Percentiles rank a stretch among this genome's conserved stretches.
phyloP scores from a whole-genome alignment of 139 green algal genomes.

The Closterium sp. region DNA sequence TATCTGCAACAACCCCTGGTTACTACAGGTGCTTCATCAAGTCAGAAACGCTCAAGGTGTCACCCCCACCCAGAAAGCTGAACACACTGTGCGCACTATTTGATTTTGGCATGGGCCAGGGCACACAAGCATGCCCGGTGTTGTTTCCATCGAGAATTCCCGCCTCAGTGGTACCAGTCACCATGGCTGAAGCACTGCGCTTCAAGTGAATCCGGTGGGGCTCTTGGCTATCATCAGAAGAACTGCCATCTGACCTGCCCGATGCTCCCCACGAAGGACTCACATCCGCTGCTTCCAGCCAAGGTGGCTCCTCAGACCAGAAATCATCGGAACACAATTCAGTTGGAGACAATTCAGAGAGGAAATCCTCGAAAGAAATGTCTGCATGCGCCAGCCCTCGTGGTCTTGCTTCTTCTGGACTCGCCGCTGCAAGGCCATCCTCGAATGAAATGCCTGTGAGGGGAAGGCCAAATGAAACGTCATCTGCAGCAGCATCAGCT shows the following conservation, averaged over 20 bases:
- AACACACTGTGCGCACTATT: background rate
- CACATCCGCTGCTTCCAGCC: background rate
- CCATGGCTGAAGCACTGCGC: background rate
- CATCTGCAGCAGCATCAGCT: no score
- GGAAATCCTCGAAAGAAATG: no score
- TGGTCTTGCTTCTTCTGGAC: no score
- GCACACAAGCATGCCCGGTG: background rate
- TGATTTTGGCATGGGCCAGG: background rate
- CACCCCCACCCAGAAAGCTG: background rate
- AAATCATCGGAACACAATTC: no score
- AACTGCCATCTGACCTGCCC: background rate
- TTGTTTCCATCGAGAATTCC: background rate
- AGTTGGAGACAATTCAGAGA: no score
- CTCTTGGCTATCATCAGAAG: background rate
- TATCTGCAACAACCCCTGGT: no score
- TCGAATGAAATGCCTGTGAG: no score
- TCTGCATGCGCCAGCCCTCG: no score
- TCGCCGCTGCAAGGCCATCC: no score
- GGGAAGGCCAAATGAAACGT: no score
- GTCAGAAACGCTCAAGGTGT: background rate
- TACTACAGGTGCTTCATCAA: background rate
- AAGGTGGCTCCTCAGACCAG: background rate
- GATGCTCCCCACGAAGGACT: background rate
- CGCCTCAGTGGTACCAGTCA: no score
- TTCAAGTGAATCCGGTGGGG: background rate